A percentile compares a stretch with the other conserved stretches of the same genome.
Conservation (phyloP, 306 rosid genomes). For the Senna siamea region DNA sequence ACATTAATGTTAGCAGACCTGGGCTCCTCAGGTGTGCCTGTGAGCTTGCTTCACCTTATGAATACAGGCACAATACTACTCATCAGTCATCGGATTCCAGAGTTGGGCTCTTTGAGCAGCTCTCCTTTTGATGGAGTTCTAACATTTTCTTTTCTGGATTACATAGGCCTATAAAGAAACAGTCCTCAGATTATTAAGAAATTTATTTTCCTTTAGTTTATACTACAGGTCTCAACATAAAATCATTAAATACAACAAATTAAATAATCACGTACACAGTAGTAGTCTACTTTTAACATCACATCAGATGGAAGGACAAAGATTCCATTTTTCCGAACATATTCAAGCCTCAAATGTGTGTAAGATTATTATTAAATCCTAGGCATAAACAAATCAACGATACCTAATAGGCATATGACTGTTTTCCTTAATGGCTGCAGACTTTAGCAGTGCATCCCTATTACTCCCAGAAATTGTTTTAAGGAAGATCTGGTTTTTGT, state of each 20-base stretch:
- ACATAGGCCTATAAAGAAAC: slow-evolving; percentile 76
- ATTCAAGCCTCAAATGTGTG: slow-evolving; percentile 14
- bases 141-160: slow-evolving; percentile 77
- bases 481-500: slow-evolving; percentile 10
- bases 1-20: slow-evolving; percentile 6
- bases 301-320: background rate
- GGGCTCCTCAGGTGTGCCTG: slow-evolving; percentile 36
- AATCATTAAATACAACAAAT: slow-evolving; percentile 8
- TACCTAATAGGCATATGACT: background rate
- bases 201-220: slow-evolving; percentile 26
- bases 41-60: slow-evolving; percentile 40
- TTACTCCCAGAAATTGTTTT: background rate
- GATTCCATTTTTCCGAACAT: slow-evolving; percentile 6
- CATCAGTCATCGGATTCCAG: slow-evolving; percentile 70
- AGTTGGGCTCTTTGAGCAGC: slow-evolving; percentile 77
- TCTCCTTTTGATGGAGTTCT: slow-evolving; percentile 82
- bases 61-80: slow-evolving; percentile 37
- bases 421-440: slow-evolving; percentile 5
- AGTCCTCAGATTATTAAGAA: background rate
- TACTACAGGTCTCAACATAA: slow-evolving; percentile 11
- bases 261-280: background rate
- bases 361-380: slow-evolving; percentile 1
- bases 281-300: background rate
- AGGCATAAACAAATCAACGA: slow-evolving; percentile 1
- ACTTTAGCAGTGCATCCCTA: background rate